Percentiles rank a stretch among this genome's conserved stretches.
Evolutionary conservation across 129 eudicot species (phyloP).

Genomic region (Flaveria bidentis): DNA sequence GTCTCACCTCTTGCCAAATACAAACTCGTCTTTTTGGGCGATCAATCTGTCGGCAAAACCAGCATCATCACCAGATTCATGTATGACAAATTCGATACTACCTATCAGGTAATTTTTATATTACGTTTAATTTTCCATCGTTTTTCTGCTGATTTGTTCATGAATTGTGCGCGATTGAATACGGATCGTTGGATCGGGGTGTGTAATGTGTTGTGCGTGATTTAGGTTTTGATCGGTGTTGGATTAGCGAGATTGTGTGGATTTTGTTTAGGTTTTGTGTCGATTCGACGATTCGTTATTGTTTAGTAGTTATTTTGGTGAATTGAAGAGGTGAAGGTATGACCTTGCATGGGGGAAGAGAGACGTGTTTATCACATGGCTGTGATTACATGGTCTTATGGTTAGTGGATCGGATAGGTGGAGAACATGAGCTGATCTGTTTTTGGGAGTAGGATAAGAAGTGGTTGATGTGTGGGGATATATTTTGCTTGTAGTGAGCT

Average conservation of each 20-base stretch:
- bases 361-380: too few species aligned
- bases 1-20: constrained; percentile 62
- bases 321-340: neutral
- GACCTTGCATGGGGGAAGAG: neutral
- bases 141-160: neutral
- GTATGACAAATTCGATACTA: constrained; percentile 74
- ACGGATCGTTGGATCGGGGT: constrained; percentile 19
- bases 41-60: constrained; percentile 94
- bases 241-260: neutral
- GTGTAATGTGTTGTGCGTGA: neutral
- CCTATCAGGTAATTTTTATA: constrained; percentile 34
- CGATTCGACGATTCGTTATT: constrained; percentile 14
- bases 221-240: neutral
- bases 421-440: neutral
- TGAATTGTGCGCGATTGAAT: constrained; percentile 21
- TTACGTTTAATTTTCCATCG: neutral
- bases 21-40: constrained; percentile 84
- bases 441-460: neutral
- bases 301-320: neutral
- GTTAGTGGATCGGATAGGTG: neutral
- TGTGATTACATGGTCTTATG: neutral
- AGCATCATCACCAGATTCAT: constrained; percentile 91
- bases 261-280: neutral
- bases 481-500: neutral
- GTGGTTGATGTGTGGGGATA: neutral